These are phyloP conservation scores for Phytophthora colocasiae DNA, from an alignment of 352 stramenopile species.

Conservation along the genomic window DNA sequence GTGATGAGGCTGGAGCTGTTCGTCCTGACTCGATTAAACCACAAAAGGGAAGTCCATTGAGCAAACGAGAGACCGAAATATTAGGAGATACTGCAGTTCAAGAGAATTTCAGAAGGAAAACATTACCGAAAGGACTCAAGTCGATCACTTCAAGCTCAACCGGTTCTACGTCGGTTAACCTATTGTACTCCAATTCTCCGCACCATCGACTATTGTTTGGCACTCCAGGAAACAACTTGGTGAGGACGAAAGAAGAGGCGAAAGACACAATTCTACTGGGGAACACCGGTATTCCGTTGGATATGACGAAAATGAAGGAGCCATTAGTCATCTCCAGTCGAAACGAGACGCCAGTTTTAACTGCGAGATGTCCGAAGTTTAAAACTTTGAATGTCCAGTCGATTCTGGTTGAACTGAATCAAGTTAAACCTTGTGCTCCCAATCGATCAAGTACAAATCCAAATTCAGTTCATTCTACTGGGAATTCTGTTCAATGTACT, in stretches of 20 bases:
- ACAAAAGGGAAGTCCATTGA: slow-evolving; percentile 7
- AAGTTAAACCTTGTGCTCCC: slow-evolving; percentile 32
- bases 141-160: slow-evolving; percentile 20
- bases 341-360: slow-evolving; percentile 27
- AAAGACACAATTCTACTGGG: slow-evolving; percentile 40
- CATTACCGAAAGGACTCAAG: slow-evolving; percentile 39
- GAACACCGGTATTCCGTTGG: slow-evolving; percentile 39
- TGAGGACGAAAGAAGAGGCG: slow-evolving; percentile 46
- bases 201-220: slow-evolving; percentile 33
- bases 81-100: slow-evolving; percentile 23
- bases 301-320: slow-evolving; percentile 43
- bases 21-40: slow-evolving; percentile 17
- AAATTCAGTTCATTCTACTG: not conserved
- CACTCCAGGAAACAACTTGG: slow-evolving; percentile 29
- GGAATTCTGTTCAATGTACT: slow-evolving; percentile 1
- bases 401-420: slow-evolving; percentile 53
- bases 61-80: slow-evolving; percentile 28
- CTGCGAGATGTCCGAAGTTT: slow-evolving; percentile 55
- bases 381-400: slow-evolving; percentile 46
- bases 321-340: slow-evolving; percentile 21
- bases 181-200: slow-evolving; percentile 18
- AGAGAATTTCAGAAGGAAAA: slow-evolving; percentile 43
- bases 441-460: slow-evolving; percentile 19
- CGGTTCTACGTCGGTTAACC: slow-evolving; percentile 17
- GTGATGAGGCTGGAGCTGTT: slow-evolving; percentile 1